Base-by-base conservation (phyloP, 345 rosid genomes). In the Excoecaria cochinchinensis region DNA sequence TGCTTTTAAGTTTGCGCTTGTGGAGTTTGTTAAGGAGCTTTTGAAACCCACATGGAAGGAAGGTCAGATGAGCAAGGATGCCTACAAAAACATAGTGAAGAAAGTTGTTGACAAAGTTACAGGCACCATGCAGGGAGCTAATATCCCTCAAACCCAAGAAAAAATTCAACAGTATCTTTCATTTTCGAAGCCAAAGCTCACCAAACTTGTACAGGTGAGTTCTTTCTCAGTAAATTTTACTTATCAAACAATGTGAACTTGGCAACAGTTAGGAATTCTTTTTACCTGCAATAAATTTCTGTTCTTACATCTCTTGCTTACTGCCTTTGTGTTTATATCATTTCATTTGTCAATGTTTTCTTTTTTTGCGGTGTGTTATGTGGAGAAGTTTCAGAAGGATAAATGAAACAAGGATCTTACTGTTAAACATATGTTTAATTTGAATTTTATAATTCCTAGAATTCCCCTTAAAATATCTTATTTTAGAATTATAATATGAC, bases 61-160 rank as follows among this genome's bases (percentile, higher is more conserved):
- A 75, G 98, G 98, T 65, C 96, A 89, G 72, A 78, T 95, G 74
- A 89, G 83, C 82, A 95, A 95, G 84, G 97, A 95, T 31, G 91
- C 85, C 22, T 93, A 93, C 89, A 95, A 95, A 84, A 91, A 88
- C 84, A 89, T 93, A 55, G 99, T 93, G 76, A 95, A 93, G 92
- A 95, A 91, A 77, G 99, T 89, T 39, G 99, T 95, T 11, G 97
- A 91, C 75, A 95, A 95, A 85, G 98, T 95, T 65, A 93, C 92
- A 3, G 84, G 88, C 21, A 84, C 97, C 5, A 78, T 95, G 82
- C 94, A 91, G 80, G 89, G 79, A 25, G 80, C 87, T 53, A 88
- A 75, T 82, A 80, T 95, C 73, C 99, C 99, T 77, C 98, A 93
- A 76, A 91, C 99, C 3, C 96, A 84, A 79, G 99, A 95, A 74